A percentile compares a stretch with the other conserved stretches of the same genome.
Conservation (phyloP, 768 basidiomycete genomes). For the Suillus discolor region DNA sequence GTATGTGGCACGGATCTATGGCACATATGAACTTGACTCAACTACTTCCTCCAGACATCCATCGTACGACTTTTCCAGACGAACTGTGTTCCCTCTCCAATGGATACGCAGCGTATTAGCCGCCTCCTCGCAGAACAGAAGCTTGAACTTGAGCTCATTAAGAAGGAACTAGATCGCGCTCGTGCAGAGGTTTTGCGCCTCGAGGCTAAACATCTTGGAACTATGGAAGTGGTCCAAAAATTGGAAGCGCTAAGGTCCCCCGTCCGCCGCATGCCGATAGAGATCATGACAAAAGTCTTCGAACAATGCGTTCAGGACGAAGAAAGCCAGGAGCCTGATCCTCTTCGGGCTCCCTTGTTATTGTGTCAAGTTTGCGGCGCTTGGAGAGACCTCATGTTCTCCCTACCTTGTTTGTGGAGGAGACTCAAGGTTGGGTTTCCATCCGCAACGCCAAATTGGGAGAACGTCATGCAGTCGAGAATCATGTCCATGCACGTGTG, state of each 20-base stretch:
- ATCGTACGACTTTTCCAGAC: constrained; percentile 32
- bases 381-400: constrained; percentile 32
- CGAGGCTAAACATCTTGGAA: constrained; percentile 17
- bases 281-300: constrained; percentile 30
- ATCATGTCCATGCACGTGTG: constrained; percentile 30
- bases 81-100: constrained; percentile 28
- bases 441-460: constrained; percentile 22
- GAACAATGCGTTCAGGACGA: constrained; percentile 24
- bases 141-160: constrained; percentile 16
- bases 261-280: constrained; percentile 33
- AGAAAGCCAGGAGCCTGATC: constrained; percentile 12
- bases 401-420: constrained; percentile 30
- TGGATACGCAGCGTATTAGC: constrained; percentile 21
- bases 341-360: constrained; percentile 24
- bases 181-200: constrained; percentile 23
- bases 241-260: constrained; percentile 31
- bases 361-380: constrained; percentile 33
- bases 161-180: constrained; percentile 22
- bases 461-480: constrained; percentile 27
- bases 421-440: constrained; percentile 27
- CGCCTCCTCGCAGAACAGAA: constrained; percentile 22
- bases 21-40: not conserved
- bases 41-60: constrained; percentile 18
- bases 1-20: constrained; percentile 18
- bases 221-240: constrained; percentile 21